A percentile compares a stretch with the other conserved stretches of the same genome.
These are phyloP conservation scores for Colletotrichum sp. DNA, from an alignment of 2,329 filamentous ascomycete species.

Conservation along the genomic window DNA sequence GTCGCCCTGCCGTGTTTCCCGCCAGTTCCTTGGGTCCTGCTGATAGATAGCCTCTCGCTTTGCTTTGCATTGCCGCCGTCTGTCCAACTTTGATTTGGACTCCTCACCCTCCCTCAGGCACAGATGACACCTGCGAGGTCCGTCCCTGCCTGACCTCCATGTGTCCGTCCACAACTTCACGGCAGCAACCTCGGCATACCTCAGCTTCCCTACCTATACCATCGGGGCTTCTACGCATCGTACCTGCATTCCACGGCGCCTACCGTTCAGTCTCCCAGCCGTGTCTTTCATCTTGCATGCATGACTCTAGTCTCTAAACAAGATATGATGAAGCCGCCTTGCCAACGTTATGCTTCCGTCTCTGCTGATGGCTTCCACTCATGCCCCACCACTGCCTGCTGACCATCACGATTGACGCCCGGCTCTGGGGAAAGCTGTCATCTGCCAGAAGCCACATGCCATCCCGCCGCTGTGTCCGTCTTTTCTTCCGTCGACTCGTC, in stretches of 20 bases:
- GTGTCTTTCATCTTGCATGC: not conserved
- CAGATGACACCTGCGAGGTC: not conserved
- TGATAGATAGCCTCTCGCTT: not conserved
- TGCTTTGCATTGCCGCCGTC: not conserved
- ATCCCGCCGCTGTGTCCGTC: not conserved
- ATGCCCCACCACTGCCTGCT: not conserved
- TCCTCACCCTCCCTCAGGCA: not conserved
- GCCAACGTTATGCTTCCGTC: not conserved
- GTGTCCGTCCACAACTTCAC: not conserved
- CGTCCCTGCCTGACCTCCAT: not conserved
- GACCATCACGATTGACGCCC: not conserved
- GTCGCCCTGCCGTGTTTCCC: not conserved
- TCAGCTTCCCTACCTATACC: not conserved
- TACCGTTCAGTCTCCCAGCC: not conserved
- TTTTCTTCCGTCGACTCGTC: not conserved
- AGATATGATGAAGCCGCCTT: not conserved
- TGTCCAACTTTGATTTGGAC: not conserved
- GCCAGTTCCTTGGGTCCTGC: not conserved
- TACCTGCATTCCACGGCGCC: not conserved
- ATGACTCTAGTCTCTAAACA: not conserved
- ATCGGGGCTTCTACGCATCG: not conserved
- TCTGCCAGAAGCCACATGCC: not conserved
- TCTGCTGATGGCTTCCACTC: not conserved
- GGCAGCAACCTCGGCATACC: not conserved
- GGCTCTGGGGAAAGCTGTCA: not conserved